Evolutionary conservation across 306 rosid genomes (phyloP), one percentile per base, ranked within the genome.

Genomic region (Gleditsia sinensis): DNA sequence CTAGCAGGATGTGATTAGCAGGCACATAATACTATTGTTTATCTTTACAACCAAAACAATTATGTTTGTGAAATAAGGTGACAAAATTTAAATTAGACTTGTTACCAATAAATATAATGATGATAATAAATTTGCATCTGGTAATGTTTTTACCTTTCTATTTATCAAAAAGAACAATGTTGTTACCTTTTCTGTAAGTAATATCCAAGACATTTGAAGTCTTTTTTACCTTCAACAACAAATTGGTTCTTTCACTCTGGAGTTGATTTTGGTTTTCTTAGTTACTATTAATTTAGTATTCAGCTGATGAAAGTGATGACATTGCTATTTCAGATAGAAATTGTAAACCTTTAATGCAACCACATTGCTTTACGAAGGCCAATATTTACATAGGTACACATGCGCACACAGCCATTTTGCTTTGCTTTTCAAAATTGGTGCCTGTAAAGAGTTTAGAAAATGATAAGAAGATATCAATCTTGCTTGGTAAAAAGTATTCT

Each of bases 281-380:
- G 54, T 40, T 64, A 6, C 30, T 37, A 7, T 62, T 39, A 12
- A 20, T 70, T 50, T 21, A 25, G 40, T 43, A 3, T 27, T 68
- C 43, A 34, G 54, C 49, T 46, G 60, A 75, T 53, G 61, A 59
- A 51, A 59, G 37, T 60, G 50, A 30, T 57, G 8, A 74, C 61
- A n/a, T 46, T 54, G 49, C 17, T 51, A 23, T 76, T 80, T 60
- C 33, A 57, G 54, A 60, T 49, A 30, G 5, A 27, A 16, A 12
- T 28, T 57, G 27, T 57, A 27, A 9, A 61, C 72, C 48, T 75
- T 37, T n/a, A 50, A 40, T 60, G 28, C 49, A 2, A 16, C 21
- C 8, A 16, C 28, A 27, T 53, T 21, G 46, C 71, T 48, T 57
- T 48, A 40, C 65, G 16, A 16, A 17, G 51, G 70, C n/a, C 71